Evolutionary conservation across 2,329 filamentous ascomycete species (phyloP), one percentile per base, ranked within the genome.

Genomic region (Fusarium sp.): DNA sequence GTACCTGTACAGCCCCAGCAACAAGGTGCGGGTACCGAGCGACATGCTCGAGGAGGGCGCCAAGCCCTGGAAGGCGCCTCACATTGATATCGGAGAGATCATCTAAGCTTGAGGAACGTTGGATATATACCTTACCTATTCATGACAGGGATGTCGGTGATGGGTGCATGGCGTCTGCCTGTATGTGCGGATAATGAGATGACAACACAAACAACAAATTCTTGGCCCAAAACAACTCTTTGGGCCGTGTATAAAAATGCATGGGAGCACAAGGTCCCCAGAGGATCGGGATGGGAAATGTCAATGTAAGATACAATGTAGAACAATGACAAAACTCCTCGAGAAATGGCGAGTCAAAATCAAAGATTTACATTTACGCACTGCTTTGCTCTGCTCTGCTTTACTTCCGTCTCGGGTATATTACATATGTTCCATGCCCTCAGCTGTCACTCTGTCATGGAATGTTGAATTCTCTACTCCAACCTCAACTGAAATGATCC

Each of bases 1-100:
- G 96, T 99, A 99, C 83, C 87, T 99, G 62, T 99, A 99, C 86
- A 95, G 92, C 81, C 96, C 96, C 31, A 86, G 88, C 64, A 84
- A 87, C 75, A 84, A 90, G 72, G 88, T 91, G 58, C 87, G 88
- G 66, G 86, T 94, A 70, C 92, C 92, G 27, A 94, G 92, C 80
- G 91, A 93, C 72, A 92, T 89, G 85, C 87, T 93, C 75, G 85
- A 87, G 62, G 86, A 90, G 72, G 87, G 86, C 55, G 89, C 90
- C 49, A 84, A 84, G 77, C 86, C 88, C 6, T 94, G 92, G 92
- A 89, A 88, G 82, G 89, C 92, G 3, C 89, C 88, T 62, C 86
- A 93, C 77, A 88, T 94, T 72, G 92, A 94, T 80, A 87, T 92
- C 70, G 92, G 92, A 63, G 92, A 94, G 84, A 87, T 94, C 74